Evolutionary conservation across 768 basidiomycete species (phyloP), one percentile per base, ranked within the genome.

Genomic region (Phallus indusiatus): DNA sequence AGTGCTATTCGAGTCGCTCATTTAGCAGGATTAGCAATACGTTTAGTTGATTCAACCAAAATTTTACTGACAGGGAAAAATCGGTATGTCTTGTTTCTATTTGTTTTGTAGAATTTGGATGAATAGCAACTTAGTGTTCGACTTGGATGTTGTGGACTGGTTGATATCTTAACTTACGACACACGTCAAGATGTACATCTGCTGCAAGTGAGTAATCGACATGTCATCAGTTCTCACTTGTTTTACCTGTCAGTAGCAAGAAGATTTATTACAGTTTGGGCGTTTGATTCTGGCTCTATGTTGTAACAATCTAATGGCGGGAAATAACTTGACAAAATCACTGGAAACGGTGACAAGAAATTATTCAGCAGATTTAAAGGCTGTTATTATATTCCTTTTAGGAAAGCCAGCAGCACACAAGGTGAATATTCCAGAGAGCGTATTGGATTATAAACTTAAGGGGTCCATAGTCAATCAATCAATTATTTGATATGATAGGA

Each of bases 21-120:
- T 67, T 85, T 86, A 53, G 79, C 79, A 2, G 89, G 90, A 0
- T 74, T 90, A 54, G 89, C 94, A 0, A 79, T 92, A 46, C 78
- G 93, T 46, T 83, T 85, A 72, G 72, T 98, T 20, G 96, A 98
- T 62, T 79, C 83, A 9, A 87, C 85, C 21, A 96, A 96, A 74
- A 80, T 99, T 47, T 67, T 99, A 53, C 71, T 95, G 33, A 94
- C 92, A 1, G 88, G 91, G 17, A 85, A 90, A 74, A 95, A 97
- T 72, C 81, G 93, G 88, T 88, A 60, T 14, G 67, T 42, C 18
- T 22, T 54, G n/a, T n/a, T 42, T 17, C n/a, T 10, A 20, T 33
- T 18, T 8, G n/a, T 10, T 24, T 22, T 53, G 10, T 16, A 34
- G 21, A 21, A 5, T 14, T 35, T 53, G 50, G 33, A 36, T 20